Percentiles rank a stretch among this genome's conserved stretches.
These are phyloP conservation scores for Stephanocyclus meneghinianus DNA, from an alignment of 352 stramenopile species.

Conservation along the genomic window DNA sequence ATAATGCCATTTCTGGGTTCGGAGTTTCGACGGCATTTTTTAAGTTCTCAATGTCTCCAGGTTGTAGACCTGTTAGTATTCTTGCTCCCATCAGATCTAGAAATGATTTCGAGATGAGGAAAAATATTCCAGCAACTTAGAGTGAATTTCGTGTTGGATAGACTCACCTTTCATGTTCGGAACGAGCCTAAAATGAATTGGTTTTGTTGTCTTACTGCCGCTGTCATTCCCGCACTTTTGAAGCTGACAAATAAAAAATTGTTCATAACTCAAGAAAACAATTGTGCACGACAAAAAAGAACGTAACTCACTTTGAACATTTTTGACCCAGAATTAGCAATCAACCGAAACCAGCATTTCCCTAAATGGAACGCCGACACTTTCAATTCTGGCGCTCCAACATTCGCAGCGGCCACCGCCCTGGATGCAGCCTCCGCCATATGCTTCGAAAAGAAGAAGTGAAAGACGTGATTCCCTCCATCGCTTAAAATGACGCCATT, in stretches of 20 bases:
- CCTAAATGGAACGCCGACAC: slow-evolving; percentile 51
- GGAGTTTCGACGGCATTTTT: slow-evolving; percentile 40
- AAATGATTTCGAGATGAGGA: background rate
- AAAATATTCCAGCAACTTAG: background rate
- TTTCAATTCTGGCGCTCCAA: slow-evolving; percentile 31
- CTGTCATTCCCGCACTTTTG: slow-evolving; percentile 32
- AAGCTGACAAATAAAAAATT: slow-evolving; percentile 12
- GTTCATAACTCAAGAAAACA: background rate
- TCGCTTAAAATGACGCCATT: slow-evolving; percentile 49
- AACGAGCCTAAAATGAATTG: slow-evolving; percentile 44
- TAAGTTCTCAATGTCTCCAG: slow-evolving; percentile 35
- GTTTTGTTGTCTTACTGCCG: slow-evolving; percentile 22
- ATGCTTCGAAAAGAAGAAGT: slow-evolving; percentile 54
- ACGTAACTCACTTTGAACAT: slow-evolving; percentile 20
- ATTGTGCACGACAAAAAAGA: slow-evolving; percentile 3
- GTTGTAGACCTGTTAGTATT: slow-evolving; percentile 43
- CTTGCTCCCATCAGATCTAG: slow-evolving; percentile 50
- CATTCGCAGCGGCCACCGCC: slow-evolving; percentile 37
- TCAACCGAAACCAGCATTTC: slow-evolving; percentile 53
- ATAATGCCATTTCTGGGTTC: slow-evolving; percentile 21
- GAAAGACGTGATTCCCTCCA: slow-evolving; percentile 42
- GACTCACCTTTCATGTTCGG: slow-evolving; percentile 39
- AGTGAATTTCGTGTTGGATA: background rate
- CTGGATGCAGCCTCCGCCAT: slow-evolving; percentile 48
- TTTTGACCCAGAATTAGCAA: slow-evolving; percentile 18